Conservation (phyloP, 208 protist species). For the Leishmania lainsoni region DNA sequence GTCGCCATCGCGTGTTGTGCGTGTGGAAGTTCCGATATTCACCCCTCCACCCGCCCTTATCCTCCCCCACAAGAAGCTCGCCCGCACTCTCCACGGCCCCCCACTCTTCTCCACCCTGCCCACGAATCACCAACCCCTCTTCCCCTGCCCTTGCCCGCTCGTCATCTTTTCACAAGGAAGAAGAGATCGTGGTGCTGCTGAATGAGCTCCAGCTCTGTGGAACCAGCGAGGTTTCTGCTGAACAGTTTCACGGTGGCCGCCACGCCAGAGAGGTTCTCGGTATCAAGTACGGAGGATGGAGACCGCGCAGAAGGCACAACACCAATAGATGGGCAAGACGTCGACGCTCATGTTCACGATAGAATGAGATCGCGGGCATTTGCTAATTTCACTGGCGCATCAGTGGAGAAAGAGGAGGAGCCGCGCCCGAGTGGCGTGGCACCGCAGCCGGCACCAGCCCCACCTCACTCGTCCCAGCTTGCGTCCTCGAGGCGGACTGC, state of each 20-base stretch:
- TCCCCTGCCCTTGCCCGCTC: background rate
- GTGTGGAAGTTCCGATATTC: background rate
- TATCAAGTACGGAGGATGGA: background rate
- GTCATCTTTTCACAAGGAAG: background rate
- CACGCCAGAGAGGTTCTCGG: slow-evolving; percentile 9
- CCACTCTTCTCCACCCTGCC: background rate
- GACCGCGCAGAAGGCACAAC: background rate
- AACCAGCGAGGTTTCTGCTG: slow-evolving; percentile 26
- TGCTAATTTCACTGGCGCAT: background rate
- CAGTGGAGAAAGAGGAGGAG: slow-evolving; percentile 13
- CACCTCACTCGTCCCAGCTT: background rate
- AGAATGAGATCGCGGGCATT: background rate
- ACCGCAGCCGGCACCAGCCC: slow-evolving; percentile 19
- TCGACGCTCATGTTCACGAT: background rate
- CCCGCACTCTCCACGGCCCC: background rate
- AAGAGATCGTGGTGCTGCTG: background rate
- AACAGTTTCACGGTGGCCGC: slow-evolving; percentile 29
- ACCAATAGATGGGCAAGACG: background rate
- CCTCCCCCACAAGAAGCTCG: background rate
- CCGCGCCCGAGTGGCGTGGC: slow-evolving; percentile 16
- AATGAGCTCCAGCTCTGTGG: slow-evolving; percentile 17
- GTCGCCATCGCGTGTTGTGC: background rate
- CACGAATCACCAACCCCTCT: background rate
- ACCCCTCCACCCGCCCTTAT: background rate
- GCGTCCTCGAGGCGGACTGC: background rate